These are phyloP conservation scores for Boeremia exigua DNA, from an alignment of 2,329 filamentous ascomycete genomes.

Conservation along the genomic window DNA sequence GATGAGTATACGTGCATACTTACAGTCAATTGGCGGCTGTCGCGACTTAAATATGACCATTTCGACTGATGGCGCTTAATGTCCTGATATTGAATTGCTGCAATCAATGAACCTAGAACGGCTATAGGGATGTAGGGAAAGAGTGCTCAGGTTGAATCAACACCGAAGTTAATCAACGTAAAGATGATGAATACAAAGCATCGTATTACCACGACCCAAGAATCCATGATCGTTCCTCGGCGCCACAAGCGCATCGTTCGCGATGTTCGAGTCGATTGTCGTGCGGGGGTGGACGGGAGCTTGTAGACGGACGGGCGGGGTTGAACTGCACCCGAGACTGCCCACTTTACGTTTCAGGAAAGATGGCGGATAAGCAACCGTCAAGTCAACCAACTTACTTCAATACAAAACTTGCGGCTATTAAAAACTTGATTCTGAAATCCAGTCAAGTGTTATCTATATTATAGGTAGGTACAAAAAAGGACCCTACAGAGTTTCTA, in stretches of 20 bases:
- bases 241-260: slow-evolving; percentile 27
- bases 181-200: not conserved
- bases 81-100: not conserved
- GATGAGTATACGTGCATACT: not conserved
- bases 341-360: too few species aligned
- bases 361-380: too few species aligned
- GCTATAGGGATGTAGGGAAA: too few species aligned
- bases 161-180: not conserved
- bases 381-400: too few species aligned
- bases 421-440: too few species aligned
- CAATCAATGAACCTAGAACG: not conserved
- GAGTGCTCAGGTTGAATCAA: not conserved
- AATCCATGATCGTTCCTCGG: slow-evolving; percentile 25
- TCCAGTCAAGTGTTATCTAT: too few species aligned
- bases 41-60: slow-evolving; percentile 52
- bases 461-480: too few species aligned
- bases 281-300: slow-evolving; percentile 33
- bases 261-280: slow-evolving; percentile 35
- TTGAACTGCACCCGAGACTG: slow-evolving; percentile 7
- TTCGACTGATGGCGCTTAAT: slow-evolving; percentile 3
- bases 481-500: too few species aligned
- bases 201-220: not conserved
- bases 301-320: slow-evolving; percentile 24
- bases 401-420: too few species aligned
- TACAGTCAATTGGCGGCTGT: slow-evolving; percentile 53